Percentiles rank a stretch among this genome's conserved stretches.
Evolutionary conservation across 805 yeast species (phyloP).

Genomic region (Saccharomyces paradoxus): DNA sequence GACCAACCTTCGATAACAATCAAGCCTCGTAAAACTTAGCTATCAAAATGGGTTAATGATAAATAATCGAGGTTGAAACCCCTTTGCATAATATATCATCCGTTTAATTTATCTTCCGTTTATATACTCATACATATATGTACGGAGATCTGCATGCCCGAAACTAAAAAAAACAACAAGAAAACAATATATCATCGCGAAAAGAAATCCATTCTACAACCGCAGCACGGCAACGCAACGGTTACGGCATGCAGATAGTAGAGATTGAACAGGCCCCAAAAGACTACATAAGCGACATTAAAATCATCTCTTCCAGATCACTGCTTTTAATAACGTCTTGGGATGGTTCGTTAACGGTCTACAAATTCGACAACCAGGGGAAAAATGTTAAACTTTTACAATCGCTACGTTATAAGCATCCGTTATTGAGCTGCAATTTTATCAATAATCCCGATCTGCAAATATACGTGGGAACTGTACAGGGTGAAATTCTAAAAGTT

Average conservation of each 20-base stretch:
- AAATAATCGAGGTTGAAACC: neutral
- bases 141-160: neutral
- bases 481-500: slow-evolving; percentile 45
- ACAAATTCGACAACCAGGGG: slow-evolving; percentile 28
- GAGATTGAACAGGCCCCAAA: slow-evolving; percentile 10
- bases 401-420: slow-evolving; percentile 6
- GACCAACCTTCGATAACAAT: neutral
- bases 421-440: slow-evolving; percentile 21
- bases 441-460: slow-evolving; percentile 9
- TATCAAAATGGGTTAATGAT: too few species aligned
- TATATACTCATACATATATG: neutral
- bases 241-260: neutral
- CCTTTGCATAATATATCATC: neutral
- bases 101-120: neutral
- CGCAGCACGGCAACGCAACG: neutral
- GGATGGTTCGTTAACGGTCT: slow-evolving; percentile 45
- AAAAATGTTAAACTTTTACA: slow-evolving; percentile 5
- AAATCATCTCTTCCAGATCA: slow-evolving; percentile 17
- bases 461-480: slow-evolving; percentile 43
- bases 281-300: slow-evolving; percentile 25
- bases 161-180: neutral
- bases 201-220: neutral
- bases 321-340: slow-evolving; percentile 47
- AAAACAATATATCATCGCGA: neutral
- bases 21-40: neutral